These are phyloP conservation scores for Clathrus columnatus DNA, from an alignment of 768 basidiomycete genomes.

Conservation along the genomic window DNA sequence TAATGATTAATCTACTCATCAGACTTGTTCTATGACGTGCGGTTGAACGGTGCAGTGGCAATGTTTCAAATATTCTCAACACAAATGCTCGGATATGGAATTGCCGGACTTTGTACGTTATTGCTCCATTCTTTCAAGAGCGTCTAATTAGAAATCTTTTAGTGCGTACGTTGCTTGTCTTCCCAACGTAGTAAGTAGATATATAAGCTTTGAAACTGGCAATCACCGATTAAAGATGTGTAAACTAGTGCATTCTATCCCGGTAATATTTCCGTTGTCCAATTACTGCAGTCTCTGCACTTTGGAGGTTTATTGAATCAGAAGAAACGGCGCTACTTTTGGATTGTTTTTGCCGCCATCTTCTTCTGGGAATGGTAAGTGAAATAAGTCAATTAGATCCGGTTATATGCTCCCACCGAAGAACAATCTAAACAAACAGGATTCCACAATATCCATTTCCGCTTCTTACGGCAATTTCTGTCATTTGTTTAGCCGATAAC, in stretches of 20 bases:
- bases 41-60: conserved; percentile 39
- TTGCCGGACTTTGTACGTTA: conserved; percentile 27
- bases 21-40: conserved; percentile 46
- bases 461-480: conserved; percentile 38
- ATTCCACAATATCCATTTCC: conserved; percentile 33
- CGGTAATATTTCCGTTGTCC: conserved; percentile 41
- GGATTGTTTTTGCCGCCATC: conserved; percentile 42
- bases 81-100: conserved; percentile 32
- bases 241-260: conserved; percentile 39
- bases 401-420: neutral
- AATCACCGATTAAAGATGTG: neutral
- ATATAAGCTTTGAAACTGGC: neutral
- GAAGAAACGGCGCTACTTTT: conserved; percentile 39
- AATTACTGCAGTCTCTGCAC: conserved; percentile 44
- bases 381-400: neutral
- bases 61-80: conserved; percentile 50
- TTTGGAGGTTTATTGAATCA: conserved; percentile 41
- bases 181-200: conserved; percentile 38
- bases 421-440: conserved; percentile 12
- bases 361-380: conserved; percentile 36
- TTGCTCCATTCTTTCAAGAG: conserved; percentile 11
- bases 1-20: neutral
- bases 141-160: neutral
- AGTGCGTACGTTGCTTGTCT: conserved; percentile 43
- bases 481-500: conserved; percentile 40